Percentiles rank a stretch among this genome's conserved stretches.
These are phyloP conservation scores for Suillus sp. DNA, from an alignment of 768 basidiomycete species.

Conservation along the genomic window DNA sequence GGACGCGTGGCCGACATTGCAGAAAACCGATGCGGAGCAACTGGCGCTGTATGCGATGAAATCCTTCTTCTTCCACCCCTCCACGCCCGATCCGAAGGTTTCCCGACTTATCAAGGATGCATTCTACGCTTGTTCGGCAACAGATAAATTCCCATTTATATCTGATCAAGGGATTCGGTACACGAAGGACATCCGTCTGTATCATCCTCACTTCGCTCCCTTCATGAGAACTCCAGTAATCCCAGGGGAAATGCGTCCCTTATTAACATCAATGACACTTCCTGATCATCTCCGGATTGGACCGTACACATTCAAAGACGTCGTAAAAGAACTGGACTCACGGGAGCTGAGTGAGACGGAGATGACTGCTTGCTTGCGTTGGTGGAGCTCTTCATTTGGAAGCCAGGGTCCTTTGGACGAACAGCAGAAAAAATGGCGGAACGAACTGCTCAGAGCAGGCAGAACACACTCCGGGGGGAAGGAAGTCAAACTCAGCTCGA, in stretches of 20 bases:
- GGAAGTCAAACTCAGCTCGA: slow-evolving; percentile 54
- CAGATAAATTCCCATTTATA: slow-evolving; percentile 67
- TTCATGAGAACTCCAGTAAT: slow-evolving; percentile 78
- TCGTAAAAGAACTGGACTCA: slow-evolving; percentile 67
- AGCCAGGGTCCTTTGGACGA: background rate
- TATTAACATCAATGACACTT: slow-evolving; percentile 61
- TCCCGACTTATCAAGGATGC: slow-evolving; percentile 66
- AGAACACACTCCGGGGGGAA: background rate
- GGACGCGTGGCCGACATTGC: slow-evolving; percentile 25
- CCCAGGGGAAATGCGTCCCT: slow-evolving; percentile 17
- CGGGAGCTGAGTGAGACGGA: slow-evolving; percentile 68
- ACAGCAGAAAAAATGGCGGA: background rate
- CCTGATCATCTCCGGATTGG: slow-evolving; percentile 61
- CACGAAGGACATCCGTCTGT: slow-evolving; percentile 67
- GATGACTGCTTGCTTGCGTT: slow-evolving; percentile 77
- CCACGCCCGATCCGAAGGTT: slow-evolving; percentile 81
- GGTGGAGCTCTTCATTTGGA: slow-evolving; percentile 60
- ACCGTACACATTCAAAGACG: slow-evolving; percentile 74
- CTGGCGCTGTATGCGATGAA: slow-evolving; percentile 69
- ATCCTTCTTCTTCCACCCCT: slow-evolving; percentile 85
- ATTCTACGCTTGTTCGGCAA: slow-evolving; percentile 67
- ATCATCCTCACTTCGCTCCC: slow-evolving; percentile 59
- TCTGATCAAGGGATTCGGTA: slow-evolving; percentile 71
- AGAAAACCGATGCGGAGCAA: background rate
- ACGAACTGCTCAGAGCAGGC: background rate